These are phyloP conservation scores for Cystoderma amianthinum DNA, from an alignment of 768 basidiomycete species.

Conservation along the genomic window DNA sequence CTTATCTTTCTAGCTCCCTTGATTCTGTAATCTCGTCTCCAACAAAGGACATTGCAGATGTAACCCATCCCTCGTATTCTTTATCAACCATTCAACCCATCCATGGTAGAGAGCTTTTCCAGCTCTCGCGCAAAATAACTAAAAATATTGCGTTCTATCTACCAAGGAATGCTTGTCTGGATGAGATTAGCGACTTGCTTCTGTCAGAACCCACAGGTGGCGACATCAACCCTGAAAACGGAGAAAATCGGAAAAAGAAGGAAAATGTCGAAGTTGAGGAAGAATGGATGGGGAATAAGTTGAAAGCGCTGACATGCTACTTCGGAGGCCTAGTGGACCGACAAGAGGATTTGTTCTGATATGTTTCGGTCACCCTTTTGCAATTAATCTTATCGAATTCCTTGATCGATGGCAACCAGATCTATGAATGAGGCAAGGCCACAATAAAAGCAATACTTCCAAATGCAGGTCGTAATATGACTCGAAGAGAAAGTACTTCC, in stretches of 20 bases:
- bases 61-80: conserved; percentile 48
- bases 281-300: conserved; percentile 90
- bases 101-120: conserved; percentile 78
- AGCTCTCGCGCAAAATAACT: conserved; percentile 63
- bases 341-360: conserved; percentile 55
- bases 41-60: conserved; percentile 3
- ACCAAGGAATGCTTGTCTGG: conserved; percentile 71
- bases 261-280: conserved; percentile 90
- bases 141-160: conserved; percentile 85
- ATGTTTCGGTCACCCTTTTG: too few species aligned
- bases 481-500: too few species aligned
- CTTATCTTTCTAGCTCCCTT: conserved; percentile 40
- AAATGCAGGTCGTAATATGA: too few species aligned
- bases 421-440: too few species aligned
- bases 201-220: conserved; percentile 6
- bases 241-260: conserved; percentile 2
- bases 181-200: conserved; percentile 53
- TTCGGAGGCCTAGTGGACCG: conserved; percentile 78
- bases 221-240: not conserved
- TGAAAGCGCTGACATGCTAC: conserved; percentile 93
- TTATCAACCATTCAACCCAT: conserved; percentile 73
- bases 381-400: too few species aligned
- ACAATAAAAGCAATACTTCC: too few species aligned
- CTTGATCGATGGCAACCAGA: too few species aligned
- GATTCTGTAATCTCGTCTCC: conserved; percentile 4